Base-by-base conservation (phyloP, 2,329 filamentous ascomycete species). In the Epichloe elymi region DNA sequence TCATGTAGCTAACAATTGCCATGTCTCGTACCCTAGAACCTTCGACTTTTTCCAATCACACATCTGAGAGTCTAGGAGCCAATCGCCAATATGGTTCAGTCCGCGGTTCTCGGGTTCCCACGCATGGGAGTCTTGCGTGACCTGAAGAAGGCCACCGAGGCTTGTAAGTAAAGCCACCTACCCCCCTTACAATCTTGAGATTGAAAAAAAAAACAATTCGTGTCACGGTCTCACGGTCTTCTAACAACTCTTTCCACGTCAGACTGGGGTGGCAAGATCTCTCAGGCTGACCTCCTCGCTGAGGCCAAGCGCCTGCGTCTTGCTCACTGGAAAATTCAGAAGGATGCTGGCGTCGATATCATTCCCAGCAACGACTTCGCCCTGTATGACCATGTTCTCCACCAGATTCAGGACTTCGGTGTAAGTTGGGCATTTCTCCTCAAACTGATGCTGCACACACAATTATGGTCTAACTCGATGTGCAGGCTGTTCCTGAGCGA, bases 301-400 rank as follows among this genome's bases (percentile, higher is more conserved):
- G 93, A 97, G 83, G 93, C 86, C 71, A 97, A 97, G 87, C 83
- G 89, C 70, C 88, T 98, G 55, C 87, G 93, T 77, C 79, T 90
- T 60, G 89, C 85, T 66, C 93, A 98, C 83, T 98, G 93, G 93
- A 89, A 95, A 78, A 95, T 98, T 75, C 93, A 98, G 80, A 91
- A 98, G 80, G 83, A 94, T 74, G 93, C 93, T 60, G 93, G 93
- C 67, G 90, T 97, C 72, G 88, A 96, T 68, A 78, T 93, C 75
- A 96, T 98, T 68, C 93, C 93, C 70, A 95, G 87, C 86, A 98
- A 98, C 72, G 93, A 98, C 82, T 98, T 98, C 68, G 89, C 93
- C 61, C 89, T 89, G 75, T 98, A 98, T 74, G 91, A 97, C 72
- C 91, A 97, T 69, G 87, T 97, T 65, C 84, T 97, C 58, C 85